A percentile compares a stretch with the other conserved stretches of the same genome.
These are phyloP conservation scores for Xylaria intraflava DNA, from an alignment of 495 filamentous ascomycete genomes.

Conservation along the genomic window DNA sequence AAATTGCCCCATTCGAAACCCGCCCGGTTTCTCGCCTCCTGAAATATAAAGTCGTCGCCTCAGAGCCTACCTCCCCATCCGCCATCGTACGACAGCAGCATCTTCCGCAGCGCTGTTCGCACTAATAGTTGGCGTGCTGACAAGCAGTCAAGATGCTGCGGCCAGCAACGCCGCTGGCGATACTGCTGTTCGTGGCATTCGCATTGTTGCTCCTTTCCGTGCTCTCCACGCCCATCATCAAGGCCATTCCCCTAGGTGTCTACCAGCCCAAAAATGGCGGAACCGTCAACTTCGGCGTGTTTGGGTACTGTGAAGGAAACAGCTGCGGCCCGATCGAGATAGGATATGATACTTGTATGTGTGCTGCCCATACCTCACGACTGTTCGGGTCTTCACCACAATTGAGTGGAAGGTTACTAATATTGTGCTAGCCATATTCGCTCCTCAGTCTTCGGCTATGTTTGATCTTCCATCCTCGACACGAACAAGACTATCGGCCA, in stretches of 20 bases:
- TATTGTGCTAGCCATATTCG: slow-evolving; percentile 30
- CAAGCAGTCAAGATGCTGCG: slow-evolving; percentile 54
- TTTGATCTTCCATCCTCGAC: slow-evolving; percentile 71
- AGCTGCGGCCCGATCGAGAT: slow-evolving; percentile 67
- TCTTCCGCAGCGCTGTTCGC: slow-evolving; percentile 16
- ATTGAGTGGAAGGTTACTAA: not conserved
- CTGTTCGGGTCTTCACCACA: not conserved
- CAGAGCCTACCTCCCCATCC: not conserved
- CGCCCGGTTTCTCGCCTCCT: not conserved
- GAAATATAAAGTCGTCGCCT: not conserved
- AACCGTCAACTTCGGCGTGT: slow-evolving; percentile 78
- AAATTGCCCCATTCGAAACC: not conserved
- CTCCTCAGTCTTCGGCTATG: slow-evolving; percentile 24
- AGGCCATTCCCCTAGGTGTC: slow-evolving; percentile 71
- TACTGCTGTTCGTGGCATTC: slow-evolving; percentile 83
- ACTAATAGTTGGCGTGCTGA: slow-evolving; percentile 20
- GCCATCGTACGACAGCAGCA: not conserved
- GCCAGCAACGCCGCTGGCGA: slow-evolving; percentile 84
- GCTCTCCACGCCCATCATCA: slow-evolving; percentile 87
- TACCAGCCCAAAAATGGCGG: slow-evolving; percentile 44
- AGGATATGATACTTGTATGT: slow-evolving; percentile 76
- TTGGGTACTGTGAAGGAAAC: slow-evolving; percentile 69
- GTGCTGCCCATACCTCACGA: slow-evolving; percentile 16
- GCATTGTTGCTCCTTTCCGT: slow-evolving; percentile 78
- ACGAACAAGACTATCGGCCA: slow-evolving; percentile 78